Conservation (phyloP, 331 rosid genomes). For the Phaseolus coccineus region DNA sequence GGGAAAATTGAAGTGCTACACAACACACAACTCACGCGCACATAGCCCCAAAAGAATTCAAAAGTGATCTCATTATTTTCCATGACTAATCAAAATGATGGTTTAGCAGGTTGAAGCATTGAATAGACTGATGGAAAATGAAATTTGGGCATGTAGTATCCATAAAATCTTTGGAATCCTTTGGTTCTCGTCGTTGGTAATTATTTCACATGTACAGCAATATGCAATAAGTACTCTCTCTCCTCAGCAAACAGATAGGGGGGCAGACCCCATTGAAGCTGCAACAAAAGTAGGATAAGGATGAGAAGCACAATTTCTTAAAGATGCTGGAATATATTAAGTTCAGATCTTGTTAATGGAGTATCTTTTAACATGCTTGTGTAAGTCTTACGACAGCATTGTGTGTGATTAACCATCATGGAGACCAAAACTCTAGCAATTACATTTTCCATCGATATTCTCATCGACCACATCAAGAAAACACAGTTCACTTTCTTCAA, state of each 20-base stretch:
- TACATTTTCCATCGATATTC: background rate
- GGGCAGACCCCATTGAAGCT: conserved; percentile 29
- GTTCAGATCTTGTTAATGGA: conserved; percentile 39
- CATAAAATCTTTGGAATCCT: conserved; percentile 37
- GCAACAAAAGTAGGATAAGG: conserved; percentile 48
- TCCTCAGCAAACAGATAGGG: conserved; percentile 34
- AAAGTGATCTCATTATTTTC: conserved; percentile 48
- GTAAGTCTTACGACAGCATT: conserved; percentile 40
- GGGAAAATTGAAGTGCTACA: conserved; percentile 7
- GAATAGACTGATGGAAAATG: conserved; percentile 54
- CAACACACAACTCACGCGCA: conserved; percentile 33
- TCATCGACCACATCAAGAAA: background rate
- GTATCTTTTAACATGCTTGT: conserved; percentile 35
- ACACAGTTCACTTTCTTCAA: background rate
- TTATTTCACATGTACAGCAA: conserved; percentile 50
- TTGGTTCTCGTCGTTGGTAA: conserved; percentile 29
- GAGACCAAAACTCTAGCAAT: conserved; percentile 1
- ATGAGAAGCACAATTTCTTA: conserved; percentile 20
- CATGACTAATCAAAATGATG: conserved; percentile 46
- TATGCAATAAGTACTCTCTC: conserved; percentile 36
- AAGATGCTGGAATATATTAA: conserved; percentile 28
- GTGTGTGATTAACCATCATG: conserved; percentile 31
- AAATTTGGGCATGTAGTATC: conserved; percentile 42
- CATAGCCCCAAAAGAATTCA: conserved; percentile 50
- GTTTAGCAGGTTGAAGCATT: conserved; percentile 46